Evolutionary conservation across 2,329 filamentous ascomycete genomes (phyloP).

Genomic region (Albophoma yamanashiensis): DNA sequence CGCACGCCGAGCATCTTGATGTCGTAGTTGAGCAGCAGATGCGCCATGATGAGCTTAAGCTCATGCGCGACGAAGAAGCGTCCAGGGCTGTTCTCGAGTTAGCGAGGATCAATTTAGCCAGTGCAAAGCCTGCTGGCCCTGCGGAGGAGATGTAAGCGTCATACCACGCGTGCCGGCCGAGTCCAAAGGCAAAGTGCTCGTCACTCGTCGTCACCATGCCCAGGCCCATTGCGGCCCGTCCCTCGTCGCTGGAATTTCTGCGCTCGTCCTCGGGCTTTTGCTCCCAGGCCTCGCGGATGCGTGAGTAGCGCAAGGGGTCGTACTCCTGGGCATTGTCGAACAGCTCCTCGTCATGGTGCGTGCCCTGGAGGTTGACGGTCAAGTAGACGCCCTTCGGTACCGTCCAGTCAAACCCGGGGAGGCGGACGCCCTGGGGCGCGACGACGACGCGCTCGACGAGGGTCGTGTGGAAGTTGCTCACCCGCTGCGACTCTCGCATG

Average conservation of each 20-base stretch:
- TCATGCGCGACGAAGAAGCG: constrained; percentile 46
- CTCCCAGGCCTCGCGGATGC: constrained; percentile 27
- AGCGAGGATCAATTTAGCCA: background rate
- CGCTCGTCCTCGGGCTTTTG: constrained; percentile 14
- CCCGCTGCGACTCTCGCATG: constrained; percentile 41
- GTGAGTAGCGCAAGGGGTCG: constrained; percentile 38
- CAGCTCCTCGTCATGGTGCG: constrained; percentile 34
- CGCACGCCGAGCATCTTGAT: constrained; percentile 27
- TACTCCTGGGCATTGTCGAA: constrained; percentile 31
- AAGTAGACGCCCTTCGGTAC: constrained; percentile 30
- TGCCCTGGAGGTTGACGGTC: constrained; percentile 30
- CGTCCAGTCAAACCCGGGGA: constrained; percentile 18
- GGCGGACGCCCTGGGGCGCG: constrained; percentile 29
- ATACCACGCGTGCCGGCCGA: constrained; percentile 41
- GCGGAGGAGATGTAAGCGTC: constrained; percentile 3
- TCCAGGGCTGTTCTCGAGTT: constrained; percentile 27
- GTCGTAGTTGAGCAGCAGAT: constrained; percentile 42
- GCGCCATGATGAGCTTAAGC: constrained; percentile 41
- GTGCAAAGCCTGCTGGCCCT: background rate
- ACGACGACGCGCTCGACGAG: constrained; percentile 36
- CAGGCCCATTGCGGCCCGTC: constrained; percentile 22
- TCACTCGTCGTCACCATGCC: constrained; percentile 44
- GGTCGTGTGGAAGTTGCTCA: constrained; percentile 34
- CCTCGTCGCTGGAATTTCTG: constrained; percentile 18
- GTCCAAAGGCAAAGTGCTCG: constrained; percentile 42